Evolutionary conservation across 2,329 filamentous ascomycete species (phyloP).

Genomic region (Penicillium griseofulvum): DNA sequence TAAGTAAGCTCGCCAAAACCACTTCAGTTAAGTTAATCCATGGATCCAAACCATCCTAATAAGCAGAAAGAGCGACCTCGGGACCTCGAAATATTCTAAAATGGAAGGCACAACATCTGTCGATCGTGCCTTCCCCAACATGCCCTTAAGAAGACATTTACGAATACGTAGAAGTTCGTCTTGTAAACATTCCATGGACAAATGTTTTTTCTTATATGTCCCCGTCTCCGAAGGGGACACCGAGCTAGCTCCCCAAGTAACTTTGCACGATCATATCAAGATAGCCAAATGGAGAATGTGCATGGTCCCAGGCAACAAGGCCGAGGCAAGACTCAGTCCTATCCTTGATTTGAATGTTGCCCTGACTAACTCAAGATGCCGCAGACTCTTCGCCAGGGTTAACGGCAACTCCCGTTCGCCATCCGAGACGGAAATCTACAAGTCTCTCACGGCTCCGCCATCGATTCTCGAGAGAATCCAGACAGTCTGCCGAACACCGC

Average conservation of each 20-base stretch:
- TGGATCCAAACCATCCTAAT: not conserved
- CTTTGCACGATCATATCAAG: slow-evolving; percentile 12
- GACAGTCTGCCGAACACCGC: slow-evolving; percentile 16
- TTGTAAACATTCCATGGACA: not conserved
- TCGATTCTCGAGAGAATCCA: slow-evolving; percentile 35
- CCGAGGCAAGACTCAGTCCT: slow-evolving; percentile 13
- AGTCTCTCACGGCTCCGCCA: slow-evolving; percentile 32
- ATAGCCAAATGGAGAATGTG: not conserved
- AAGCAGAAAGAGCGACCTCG: not conserved
- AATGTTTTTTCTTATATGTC: slow-evolving; percentile 29
- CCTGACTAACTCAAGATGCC: not conserved
- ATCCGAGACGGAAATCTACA: slow-evolving; percentile 13
- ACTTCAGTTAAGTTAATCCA: not conserved
- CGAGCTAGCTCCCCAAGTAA: slow-evolving; percentile 15
- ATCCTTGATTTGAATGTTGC: not conserved
- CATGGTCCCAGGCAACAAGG: not conserved
- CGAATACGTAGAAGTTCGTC: not conserved
- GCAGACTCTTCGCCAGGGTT: not conserved
- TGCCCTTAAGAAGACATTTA: not conserved
- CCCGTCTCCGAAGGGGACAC: slow-evolving; percentile 22
- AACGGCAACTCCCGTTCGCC: slow-evolving; percentile 5
- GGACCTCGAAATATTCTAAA: not conserved
- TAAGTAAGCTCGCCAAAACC: not conserved
- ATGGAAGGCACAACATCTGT: not conserved
- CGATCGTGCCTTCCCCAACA: not conserved